A percentile compares a stretch with the other conserved stretches of the same genome.
phyloP scores from a whole-genome alignment of 148 eudicot species.

The Nepenthes mirabilis region DNA sequence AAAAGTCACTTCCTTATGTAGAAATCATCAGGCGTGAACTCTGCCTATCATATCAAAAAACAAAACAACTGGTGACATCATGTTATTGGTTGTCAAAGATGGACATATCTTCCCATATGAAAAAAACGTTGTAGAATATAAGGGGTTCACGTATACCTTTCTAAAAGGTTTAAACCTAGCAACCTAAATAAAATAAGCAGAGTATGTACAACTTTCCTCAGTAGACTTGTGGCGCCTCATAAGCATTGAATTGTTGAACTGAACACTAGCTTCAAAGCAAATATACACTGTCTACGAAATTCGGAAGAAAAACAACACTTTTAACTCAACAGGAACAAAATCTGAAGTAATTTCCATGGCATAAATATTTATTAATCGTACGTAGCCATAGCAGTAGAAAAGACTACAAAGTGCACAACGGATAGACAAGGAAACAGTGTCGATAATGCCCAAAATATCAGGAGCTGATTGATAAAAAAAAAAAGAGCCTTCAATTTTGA shows the following conservation, averaged over 20 bases:
- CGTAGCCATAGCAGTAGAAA: neutral
- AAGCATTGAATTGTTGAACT: slow-evolving; percentile 71
- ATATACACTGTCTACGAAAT: neutral
- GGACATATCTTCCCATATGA: neutral
- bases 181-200: slow-evolving; percentile 67
- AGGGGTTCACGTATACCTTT: slow-evolving; percentile 37
- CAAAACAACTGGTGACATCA: neutral
- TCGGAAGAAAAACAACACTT: too few relatives aligned
- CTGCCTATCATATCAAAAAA: slow-evolving; percentile 39
- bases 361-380: neutral
- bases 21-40: slow-evolving; percentile 81
- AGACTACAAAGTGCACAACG: slow-evolving; percentile 29
- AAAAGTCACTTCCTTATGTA: slow-evolving; percentile 66
- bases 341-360: neutral
- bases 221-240: slow-evolving; percentile 36
- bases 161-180: slow-evolving; percentile 60
- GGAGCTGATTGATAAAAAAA: slow-evolving; percentile 49
- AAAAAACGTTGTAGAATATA: neutral
- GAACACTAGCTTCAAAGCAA: slow-evolving; percentile 39
- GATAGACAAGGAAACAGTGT: slow-evolving; percentile 53
- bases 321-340: too few relatives aligned
- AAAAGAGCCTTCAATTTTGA: slow-evolving; percentile 55
- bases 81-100: neutral
- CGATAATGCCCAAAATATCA: slow-evolving; percentile 67
- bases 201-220: slow-evolving; percentile 66